A percentile compares a stretch with the other conserved stretches of the same genome.
Evolutionary conservation across 306 rosid genomes (phyloP).

Genomic region (Prunus dulcis): DNA sequence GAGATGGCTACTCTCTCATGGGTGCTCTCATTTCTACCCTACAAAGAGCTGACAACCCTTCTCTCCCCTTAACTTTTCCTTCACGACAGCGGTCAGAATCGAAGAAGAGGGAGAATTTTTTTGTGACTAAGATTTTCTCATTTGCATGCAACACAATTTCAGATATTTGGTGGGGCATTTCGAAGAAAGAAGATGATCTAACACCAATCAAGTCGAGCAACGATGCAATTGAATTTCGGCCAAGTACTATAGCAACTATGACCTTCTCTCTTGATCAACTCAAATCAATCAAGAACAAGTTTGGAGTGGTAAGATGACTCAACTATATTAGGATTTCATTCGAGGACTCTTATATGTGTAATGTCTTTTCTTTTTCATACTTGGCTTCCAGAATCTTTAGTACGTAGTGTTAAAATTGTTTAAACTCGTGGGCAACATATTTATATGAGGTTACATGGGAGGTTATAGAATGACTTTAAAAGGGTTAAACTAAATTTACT

Average conservation of each 20-base stretch:
- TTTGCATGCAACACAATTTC: constrained; percentile 29
- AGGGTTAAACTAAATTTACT: too few species aligned
- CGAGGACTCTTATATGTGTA: background rate
- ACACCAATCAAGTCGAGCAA: constrained; percentile 43
- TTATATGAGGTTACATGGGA: too few species aligned
- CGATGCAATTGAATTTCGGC: constrained; percentile 29
- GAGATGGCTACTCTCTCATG: constrained; percentile 25
- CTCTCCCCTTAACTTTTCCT: constrained; percentile 56
- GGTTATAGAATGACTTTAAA: too few species aligned
- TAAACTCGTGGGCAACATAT: too few species aligned
- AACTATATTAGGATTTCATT: background rate
- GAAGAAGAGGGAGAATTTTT: background rate
- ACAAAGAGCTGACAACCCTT: constrained; percentile 47
- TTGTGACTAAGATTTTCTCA: constrained; percentile 18
- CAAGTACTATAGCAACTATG: constrained; percentile 30
- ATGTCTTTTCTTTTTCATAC: background rate
- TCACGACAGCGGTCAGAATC: constrained; percentile 16
- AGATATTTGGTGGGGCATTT: constrained; percentile 41
- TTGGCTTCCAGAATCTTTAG: too few species aligned
- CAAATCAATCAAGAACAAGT: constrained; percentile 45
- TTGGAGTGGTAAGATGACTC: constrained; percentile 44
- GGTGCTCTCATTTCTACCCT: constrained; percentile 58
- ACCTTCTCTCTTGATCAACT: constrained; percentile 41
- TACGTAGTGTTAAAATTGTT: too few species aligned
- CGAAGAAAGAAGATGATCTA: constrained; percentile 48